Evolutionary conservation across 1,139 yeast species (phyloP).

Genomic region (Blastobotrys persicus): DNA sequence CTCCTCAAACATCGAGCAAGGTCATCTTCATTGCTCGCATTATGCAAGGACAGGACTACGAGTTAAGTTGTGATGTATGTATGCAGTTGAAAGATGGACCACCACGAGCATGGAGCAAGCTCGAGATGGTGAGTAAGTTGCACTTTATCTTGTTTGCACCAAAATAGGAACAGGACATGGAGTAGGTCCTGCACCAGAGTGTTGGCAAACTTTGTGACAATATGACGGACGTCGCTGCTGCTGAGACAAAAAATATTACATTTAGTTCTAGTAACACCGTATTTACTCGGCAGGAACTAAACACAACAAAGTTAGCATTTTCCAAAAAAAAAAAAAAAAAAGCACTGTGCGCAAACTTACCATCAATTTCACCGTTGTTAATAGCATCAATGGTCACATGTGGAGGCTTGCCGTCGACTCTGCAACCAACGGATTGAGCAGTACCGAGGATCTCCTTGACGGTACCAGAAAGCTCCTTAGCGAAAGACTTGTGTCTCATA

Average conservation of each 20-base stretch:
- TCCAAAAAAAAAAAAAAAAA: slow-evolving; percentile 7
- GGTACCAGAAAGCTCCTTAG: slow-evolving; percentile 95
- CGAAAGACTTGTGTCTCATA: slow-evolving; percentile 97
- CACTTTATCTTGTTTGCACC: slow-evolving; percentile 87
- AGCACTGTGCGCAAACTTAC: slow-evolving; percentile 24
- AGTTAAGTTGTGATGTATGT: slow-evolving; percentile 20
- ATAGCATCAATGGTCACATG: slow-evolving; percentile 98
- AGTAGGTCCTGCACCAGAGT: slow-evolving; percentile 74
- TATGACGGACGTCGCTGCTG: too few species aligned
- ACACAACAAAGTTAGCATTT: slow-evolving; percentile 10
- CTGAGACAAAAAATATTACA: slow-evolving; percentile 16
- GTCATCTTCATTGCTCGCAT: too few species aligned
- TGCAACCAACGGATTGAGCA: slow-evolving; percentile 98
- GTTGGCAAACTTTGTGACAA: slow-evolving; percentile 65
- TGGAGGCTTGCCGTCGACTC: slow-evolving; percentile 99
- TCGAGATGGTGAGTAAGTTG: slow-evolving; percentile 72
- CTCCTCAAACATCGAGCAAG: too few species aligned
- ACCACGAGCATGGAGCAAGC: slow-evolving; percentile 41
- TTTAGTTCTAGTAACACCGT: slow-evolving; percentile 12
- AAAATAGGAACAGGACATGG: slow-evolving; percentile 76
- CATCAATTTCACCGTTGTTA: slow-evolving; percentile 95
- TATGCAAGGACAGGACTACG: background rate
- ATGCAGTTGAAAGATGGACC: slow-evolving; percentile 50
- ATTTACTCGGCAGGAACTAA: slow-evolving; percentile 25
- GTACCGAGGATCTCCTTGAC: slow-evolving; percentile 99